phyloP scores from a whole-genome alignment of 176 grass and related monocot species.

The Pontederia crassipes region DNA sequence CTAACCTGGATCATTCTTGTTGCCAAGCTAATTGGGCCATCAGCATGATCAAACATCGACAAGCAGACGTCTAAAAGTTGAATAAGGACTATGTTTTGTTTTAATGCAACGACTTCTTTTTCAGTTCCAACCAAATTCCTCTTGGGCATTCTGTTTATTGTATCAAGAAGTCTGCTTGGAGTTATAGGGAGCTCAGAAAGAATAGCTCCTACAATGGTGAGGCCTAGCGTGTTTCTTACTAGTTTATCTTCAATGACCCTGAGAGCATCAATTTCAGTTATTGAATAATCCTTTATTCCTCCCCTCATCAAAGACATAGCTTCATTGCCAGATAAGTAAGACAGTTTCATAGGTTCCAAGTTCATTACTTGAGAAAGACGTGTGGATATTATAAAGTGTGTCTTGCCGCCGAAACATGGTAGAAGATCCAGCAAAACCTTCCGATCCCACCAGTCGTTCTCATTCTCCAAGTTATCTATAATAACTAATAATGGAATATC shows the following conservation, averaged over 20 bases:
- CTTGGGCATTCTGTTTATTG: slow-evolving; percentile 69
- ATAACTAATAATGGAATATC: slow-evolving; percentile 89
- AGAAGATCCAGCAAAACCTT: slow-evolving; percentile 65
- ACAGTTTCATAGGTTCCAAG: slow-evolving; percentile 94
- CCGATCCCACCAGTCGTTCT: slow-evolving; percentile 96
- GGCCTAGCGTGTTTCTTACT: slow-evolving; percentile 69
- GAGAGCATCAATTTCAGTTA: slow-evolving; percentile 78
- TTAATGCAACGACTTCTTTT: slow-evolving; percentile 48
- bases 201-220: slow-evolving; percentile 76
- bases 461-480: slow-evolving; percentile 91
- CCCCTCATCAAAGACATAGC: slow-evolving; percentile 91
- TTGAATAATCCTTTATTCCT: slow-evolving; percentile 57
- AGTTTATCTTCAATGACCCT: slow-evolving; percentile 86
- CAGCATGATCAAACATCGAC: slow-evolving; percentile 93
- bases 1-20: slow-evolving; percentile 78
- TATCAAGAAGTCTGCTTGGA: slow-evolving; percentile 82
- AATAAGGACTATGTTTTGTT: slow-evolving; percentile 51
- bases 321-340: slow-evolving; percentile 81
- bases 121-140: slow-evolving; percentile 60
- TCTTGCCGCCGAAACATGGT: slow-evolving; percentile 76
- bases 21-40: slow-evolving; percentile 75
- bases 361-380: slow-evolving; percentile 57
- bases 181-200: slow-evolving; percentile 87
- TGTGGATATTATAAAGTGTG: slow-evolving; percentile 92
- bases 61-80: slow-evolving; percentile 80